Conservation (phyloP, 2,329 filamentous ascomycete genomes). For the Setomelanomma holmii region DNA sequence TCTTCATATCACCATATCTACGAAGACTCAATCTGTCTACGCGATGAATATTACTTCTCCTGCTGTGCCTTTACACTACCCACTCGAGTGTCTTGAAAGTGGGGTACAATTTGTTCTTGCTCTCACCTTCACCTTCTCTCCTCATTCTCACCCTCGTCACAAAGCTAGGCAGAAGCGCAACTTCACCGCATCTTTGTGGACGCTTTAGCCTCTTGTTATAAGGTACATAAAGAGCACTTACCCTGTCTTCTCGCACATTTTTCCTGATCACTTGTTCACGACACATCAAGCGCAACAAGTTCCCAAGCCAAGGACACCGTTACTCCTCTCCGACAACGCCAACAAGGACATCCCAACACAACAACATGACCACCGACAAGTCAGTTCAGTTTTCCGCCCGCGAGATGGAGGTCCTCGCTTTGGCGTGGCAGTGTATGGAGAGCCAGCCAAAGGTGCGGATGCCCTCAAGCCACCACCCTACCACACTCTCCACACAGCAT, state of each 20-base stretch:
- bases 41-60: too few relatives aligned
- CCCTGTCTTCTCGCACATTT: background rate
- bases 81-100: too few relatives aligned
- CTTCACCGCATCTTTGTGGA: constrained; percentile 6
- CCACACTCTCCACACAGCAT: background rate
- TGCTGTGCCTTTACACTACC: too few relatives aligned
- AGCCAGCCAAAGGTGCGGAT: constrained; percentile 37
- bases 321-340: constrained; percentile 2
- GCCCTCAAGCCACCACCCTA: background rate
- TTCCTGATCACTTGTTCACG: constrained; percentile 7
- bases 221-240: constrained; percentile 2
- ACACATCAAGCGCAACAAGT: too few relatives aligned
- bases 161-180: constrained; percentile 1
- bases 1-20: too few relatives aligned
- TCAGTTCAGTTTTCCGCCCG: constrained; percentile 23
- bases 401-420: constrained; percentile 40
- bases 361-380: constrained; percentile 19
- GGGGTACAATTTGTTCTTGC: constrained; percentile 2
- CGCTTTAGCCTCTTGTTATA: background rate
- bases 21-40: too few relatives aligned
- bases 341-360: constrained; percentile 3
- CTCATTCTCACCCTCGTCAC: constrained; percentile 11
- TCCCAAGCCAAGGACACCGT: too few relatives aligned
- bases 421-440: constrained; percentile 47
- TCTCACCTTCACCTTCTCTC: constrained; percentile 8